These are phyloP conservation scores for Rhododendron vialii DNA, from an alignment of 148 eudicot genomes.

Conservation along the genomic window DNA sequence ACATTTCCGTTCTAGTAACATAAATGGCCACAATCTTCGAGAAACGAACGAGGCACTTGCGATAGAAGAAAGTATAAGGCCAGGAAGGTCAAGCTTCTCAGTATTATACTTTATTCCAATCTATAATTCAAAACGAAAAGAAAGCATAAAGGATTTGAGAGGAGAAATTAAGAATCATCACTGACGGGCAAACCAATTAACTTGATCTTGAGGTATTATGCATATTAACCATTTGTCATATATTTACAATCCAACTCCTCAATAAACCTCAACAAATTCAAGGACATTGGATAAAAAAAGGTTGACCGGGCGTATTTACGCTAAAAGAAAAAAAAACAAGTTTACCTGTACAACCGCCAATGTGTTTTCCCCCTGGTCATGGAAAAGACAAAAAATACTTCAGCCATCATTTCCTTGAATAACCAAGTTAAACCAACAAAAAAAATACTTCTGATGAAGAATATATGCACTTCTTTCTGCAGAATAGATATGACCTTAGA, in stretches of 20 bases:
- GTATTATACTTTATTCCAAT: not conserved
- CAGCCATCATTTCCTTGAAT: conserved; percentile 1
- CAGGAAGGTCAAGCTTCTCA: not conserved
- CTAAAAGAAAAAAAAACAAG: not conserved
- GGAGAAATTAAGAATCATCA: not conserved
- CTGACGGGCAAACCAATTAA: not conserved
- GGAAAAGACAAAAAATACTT: conserved; percentile 1
- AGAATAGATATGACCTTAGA: not conserved
- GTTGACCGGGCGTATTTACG: too few species aligned
- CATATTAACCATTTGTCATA: not conserved
- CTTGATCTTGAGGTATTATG: not conserved
- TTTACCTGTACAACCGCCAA: conserved; percentile 95
- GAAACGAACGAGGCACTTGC: not conserved
- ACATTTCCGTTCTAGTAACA: not conserved
- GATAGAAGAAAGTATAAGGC: not conserved
- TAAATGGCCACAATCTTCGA: not conserved
- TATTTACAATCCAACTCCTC: not conserved
- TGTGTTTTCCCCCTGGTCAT: conserved; percentile 73
- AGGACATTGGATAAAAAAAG: not conserved
- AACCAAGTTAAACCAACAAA: not conserved
- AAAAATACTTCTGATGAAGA: not conserved
- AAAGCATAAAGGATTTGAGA: not conserved
- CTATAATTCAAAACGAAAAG: not conserved
- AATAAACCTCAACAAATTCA: conserved; percentile 4
- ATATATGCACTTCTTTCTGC: not conserved